phyloP scores from a whole-genome alignment of 2,329 filamentous ascomycete species.

The Botrytis hyacinthi region DNA sequence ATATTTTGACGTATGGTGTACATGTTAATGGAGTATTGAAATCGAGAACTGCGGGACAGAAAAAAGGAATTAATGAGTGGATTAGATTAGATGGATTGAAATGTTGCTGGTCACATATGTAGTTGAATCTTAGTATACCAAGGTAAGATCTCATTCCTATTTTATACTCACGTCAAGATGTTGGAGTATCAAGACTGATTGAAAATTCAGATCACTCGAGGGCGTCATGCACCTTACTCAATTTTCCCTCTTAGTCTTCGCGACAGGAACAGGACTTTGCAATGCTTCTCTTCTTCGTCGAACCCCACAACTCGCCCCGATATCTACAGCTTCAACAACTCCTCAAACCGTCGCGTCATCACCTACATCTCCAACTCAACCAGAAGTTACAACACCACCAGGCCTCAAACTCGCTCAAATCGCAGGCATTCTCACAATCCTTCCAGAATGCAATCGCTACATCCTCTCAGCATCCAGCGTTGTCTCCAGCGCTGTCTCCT shows the following conservation, averaged over 20 bases:
- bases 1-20: not conserved
- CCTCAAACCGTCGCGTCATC: not conserved
- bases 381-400: not conserved
- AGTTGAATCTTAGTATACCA: not conserved
- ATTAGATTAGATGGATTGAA: not conserved
- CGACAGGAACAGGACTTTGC: conserved; percentile 11
- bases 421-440: not conserved
- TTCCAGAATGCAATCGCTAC: not conserved
- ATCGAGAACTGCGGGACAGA: conserved; percentile 5
- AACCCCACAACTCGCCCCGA: not conserved
- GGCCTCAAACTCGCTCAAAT: not conserved
- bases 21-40: not conserved
- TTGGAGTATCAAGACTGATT: not conserved
- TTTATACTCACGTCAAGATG: not conserved
- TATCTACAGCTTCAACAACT: not conserved
- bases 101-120: conserved; percentile 8
- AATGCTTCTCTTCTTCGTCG: conserved; percentile 6
- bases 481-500: not conserved
- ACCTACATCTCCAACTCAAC: not conserved
- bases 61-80: not conserved
- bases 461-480: not conserved
- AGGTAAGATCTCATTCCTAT: not conserved
- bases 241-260: conserved; percentile 1
- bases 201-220: not conserved
- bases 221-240: conserved; percentile 12